These are phyloP conservation scores for Theobroma grandiflorum DNA, from an alignment of 441 rosid genomes.

Conservation along the genomic window DNA sequence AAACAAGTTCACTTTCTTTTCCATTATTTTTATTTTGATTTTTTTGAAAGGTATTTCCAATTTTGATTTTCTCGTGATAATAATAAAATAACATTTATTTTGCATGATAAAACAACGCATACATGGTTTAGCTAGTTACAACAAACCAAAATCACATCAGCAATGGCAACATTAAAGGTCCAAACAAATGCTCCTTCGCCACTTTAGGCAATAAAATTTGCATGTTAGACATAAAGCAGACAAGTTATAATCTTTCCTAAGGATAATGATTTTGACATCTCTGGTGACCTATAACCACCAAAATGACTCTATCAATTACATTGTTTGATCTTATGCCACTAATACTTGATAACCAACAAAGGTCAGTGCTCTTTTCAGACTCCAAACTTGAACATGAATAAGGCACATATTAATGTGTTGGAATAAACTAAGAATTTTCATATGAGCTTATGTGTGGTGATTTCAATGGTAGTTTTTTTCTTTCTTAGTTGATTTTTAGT, in stretches of 20 bases:
- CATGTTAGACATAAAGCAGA: constrained; percentile 75
- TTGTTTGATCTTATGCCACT: constrained; percentile 80
- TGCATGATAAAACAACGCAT: too few species aligned
- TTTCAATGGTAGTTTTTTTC: too few species aligned
- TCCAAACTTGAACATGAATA: constrained; percentile 42
- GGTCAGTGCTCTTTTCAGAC: constrained; percentile 40
- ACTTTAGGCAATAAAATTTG: constrained; percentile 68
- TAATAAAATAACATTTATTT: too few species aligned
- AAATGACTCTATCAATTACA: constrained; percentile 80
- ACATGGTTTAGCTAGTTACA: not conserved
- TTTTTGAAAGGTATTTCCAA: not conserved
- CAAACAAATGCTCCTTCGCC: constrained; percentile 59
- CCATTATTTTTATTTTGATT: not conserved
- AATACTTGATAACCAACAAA: constrained; percentile 91
- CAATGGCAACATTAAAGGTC: constrained; percentile 51
- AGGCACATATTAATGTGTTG: too few species aligned
- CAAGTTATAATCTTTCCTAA: constrained; percentile 76
- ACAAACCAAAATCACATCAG: not conserved
- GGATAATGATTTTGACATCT: constrained; percentile 78
- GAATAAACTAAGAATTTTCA: too few species aligned
- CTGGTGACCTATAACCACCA: constrained; percentile 68
- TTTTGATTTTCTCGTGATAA: too few species aligned
- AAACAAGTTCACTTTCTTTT: not conserved
- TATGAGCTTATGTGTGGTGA: too few species aligned
- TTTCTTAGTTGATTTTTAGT: too few species aligned